A percentile compares a stretch with the other conserved stretches of the same genome.
Evolutionary conservation across 352 stramenopile species (phyloP).

Genomic region (Globisporangium middletonii): DNA sequence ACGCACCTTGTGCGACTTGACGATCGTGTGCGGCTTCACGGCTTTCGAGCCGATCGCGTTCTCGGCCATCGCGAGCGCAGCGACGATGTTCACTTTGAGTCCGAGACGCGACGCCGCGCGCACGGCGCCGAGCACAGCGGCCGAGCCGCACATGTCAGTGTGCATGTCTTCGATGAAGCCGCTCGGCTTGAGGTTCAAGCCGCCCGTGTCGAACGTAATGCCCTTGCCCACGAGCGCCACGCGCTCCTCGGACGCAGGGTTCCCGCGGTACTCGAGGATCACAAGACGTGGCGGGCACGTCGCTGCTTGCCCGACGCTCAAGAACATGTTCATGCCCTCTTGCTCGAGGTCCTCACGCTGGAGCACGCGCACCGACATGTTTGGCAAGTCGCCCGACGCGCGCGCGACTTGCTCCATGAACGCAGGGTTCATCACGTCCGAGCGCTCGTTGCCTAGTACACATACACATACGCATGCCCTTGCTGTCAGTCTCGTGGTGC

Average conservation of each 20-base stretch:
- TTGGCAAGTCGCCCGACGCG: constrained; percentile 60
- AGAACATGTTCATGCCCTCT: constrained; percentile 84
- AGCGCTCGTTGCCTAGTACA: constrained; percentile 54
- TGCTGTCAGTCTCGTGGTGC: neutral
- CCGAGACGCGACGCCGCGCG: constrained; percentile 58
- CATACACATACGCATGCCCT: constrained; percentile 8
- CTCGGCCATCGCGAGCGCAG: constrained; percentile 69
- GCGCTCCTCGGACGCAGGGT: constrained; percentile 53
- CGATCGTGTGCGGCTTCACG: constrained; percentile 83
- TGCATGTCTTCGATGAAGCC: constrained; percentile 91
- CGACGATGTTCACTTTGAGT: constrained; percentile 81
- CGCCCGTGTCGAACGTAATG: constrained; percentile 94
- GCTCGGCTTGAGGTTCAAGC: constrained; percentile 92
- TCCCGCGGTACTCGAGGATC: constrained; percentile 76
- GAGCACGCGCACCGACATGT: constrained; percentile 75
- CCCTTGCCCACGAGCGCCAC: constrained; percentile 91
- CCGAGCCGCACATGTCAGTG: constrained; percentile 89
- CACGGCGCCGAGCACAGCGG: constrained; percentile 78
- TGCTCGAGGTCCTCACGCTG: constrained; percentile 69
- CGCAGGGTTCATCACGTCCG: constrained; percentile 65
- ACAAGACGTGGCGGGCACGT: constrained; percentile 73
- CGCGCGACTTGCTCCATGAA: constrained; percentile 80
- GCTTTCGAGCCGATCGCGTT: constrained; percentile 86
- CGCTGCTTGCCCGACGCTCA: constrained; percentile 72
- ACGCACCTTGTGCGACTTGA: constrained; percentile 78